Percentiles rank a stretch among this genome's conserved stretches.
Evolutionary conservation across 345 rosid species (phyloP).

Genomic region (Salix arbutifolia): DNA sequence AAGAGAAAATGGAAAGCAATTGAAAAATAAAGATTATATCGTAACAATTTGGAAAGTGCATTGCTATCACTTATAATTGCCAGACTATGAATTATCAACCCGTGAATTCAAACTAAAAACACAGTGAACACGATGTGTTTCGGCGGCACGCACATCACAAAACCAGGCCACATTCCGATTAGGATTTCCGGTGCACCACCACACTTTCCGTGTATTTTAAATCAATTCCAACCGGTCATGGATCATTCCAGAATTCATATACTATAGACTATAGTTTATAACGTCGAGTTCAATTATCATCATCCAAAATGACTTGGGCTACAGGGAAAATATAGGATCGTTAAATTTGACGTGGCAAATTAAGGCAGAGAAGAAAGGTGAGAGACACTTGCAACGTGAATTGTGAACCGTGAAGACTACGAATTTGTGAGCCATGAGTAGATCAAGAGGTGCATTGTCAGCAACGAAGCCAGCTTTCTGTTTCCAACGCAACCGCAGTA

Average conservation of each 20-base stretch:
- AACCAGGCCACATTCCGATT: neutral
- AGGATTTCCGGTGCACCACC: neutral
- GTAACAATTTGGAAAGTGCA: neutral
- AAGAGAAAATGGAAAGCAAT: neutral
- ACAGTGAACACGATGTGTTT: neutral
- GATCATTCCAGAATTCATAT: too few relatives aligned
- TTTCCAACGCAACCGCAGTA: constrained; percentile 19
- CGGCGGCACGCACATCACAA: neutral
- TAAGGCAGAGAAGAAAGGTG: neutral
- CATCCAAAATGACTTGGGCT: too few relatives aligned
- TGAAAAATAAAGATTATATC: neutral
- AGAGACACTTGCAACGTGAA: neutral
- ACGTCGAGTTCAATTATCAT: too few relatives aligned
- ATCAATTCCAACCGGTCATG: too few relatives aligned
- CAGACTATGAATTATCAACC: neutral
- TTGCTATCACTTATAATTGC: neutral
- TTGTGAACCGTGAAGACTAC: neutral
- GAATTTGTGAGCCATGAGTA: constrained; percentile 11
- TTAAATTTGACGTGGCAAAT: too few relatives aligned
- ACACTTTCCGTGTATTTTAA: too few relatives aligned
- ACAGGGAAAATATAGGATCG: too few relatives aligned
- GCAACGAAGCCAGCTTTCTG: constrained; percentile 8
- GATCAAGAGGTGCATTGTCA: constrained; percentile 1
- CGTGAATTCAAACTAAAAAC: neutral
- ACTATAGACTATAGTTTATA: too few relatives aligned